Conservation (phyloP, 2,329 filamentous ascomycete species). For the Colletotrichum sidae region DNA sequence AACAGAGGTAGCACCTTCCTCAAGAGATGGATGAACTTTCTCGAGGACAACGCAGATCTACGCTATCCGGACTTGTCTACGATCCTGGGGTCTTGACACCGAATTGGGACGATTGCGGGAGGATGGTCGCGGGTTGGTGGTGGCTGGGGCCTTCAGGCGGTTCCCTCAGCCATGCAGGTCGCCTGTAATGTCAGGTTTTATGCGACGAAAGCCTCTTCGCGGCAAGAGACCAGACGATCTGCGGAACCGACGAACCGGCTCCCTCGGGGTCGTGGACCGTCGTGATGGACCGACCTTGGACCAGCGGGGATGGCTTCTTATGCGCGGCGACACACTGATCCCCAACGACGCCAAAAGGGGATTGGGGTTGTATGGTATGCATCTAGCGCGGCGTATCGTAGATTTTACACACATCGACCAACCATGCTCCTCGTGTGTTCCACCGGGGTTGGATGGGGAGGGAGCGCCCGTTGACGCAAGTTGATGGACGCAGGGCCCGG, state of each 20-base stretch:
- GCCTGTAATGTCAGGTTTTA: constrained; percentile 23
- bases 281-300: constrained; percentile 8
- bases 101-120: constrained; percentile 10
- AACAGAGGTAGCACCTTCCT: constrained; percentile 85
- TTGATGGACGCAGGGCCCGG: constrained; percentile 20
- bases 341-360: constrained; percentile 24
- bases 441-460: constrained; percentile 19
- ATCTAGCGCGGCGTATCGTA: constrained; percentile 28
- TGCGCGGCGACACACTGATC: constrained; percentile 25
- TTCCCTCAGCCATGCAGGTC: constrained; percentile 9
- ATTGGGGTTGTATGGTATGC: constrained; percentile 15
- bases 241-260: constrained; percentile 27
- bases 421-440: constrained; percentile 10
- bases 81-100: constrained; percentile 42
- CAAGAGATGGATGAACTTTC: constrained; percentile 88
- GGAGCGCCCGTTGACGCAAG: constrained; percentile 35
- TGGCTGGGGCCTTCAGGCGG: neutral
- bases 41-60: constrained; percentile 91
- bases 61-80: constrained; percentile 80
- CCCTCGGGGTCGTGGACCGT: constrained; percentile 19
- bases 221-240: constrained; percentile 32
- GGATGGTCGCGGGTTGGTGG: constrained; percentile 10
- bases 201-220: constrained; percentile 18
- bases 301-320: constrained; percentile 30
- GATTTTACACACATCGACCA: constrained; percentile 22